These are phyloP conservation scores for Exophiala sp. DNA, from an alignment of 2,329 filamentous ascomycete species.

Conservation along the genomic window DNA sequence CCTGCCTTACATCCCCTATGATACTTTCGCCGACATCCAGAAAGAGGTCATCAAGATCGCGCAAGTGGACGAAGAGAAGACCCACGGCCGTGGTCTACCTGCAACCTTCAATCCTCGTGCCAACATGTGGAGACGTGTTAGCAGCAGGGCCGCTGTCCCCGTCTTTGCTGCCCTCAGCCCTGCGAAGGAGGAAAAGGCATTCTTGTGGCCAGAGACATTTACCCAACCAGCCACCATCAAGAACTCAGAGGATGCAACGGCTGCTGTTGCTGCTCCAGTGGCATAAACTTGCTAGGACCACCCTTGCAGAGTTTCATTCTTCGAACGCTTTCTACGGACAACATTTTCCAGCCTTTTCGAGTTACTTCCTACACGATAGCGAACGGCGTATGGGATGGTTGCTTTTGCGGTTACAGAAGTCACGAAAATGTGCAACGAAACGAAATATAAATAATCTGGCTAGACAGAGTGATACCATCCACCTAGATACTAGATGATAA, in stretches of 20 bases:
- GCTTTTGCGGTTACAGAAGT: not conserved
- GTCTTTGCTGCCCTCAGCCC: constrained; percentile 52
- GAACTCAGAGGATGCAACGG: constrained; percentile 2
- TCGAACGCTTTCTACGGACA: not conserved
- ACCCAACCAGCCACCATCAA: constrained; percentile 41
- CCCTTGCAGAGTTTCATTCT: not conserved
- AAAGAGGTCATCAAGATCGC: constrained; percentile 56
- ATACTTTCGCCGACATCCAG: constrained; percentile 65
- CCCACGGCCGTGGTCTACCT: constrained; percentile 57
- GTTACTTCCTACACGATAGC: not conserved
- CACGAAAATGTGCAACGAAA: not conserved
- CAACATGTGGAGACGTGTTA: constrained; percentile 64
- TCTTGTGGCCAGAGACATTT: constrained; percentile 61
- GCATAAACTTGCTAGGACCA: constrained; percentile 3
- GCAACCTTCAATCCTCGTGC: constrained; percentile 64
- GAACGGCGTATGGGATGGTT: constrained; percentile 4
- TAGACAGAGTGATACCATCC: constrained; percentile 7
- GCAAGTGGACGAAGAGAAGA: constrained; percentile 59
- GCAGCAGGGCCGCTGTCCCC: constrained; percentile 54
- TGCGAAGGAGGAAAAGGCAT: constrained; percentile 58
- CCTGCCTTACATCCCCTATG: constrained; percentile 60
- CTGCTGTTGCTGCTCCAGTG: constrained; percentile 19
- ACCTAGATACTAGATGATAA: not conserved
- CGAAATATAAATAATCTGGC: not conserved
- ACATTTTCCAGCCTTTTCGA: not conserved